phyloP scores from a whole-genome alignment of 2,329 filamentous ascomycete genomes.

The Nectriaceae sp. region DNA sequence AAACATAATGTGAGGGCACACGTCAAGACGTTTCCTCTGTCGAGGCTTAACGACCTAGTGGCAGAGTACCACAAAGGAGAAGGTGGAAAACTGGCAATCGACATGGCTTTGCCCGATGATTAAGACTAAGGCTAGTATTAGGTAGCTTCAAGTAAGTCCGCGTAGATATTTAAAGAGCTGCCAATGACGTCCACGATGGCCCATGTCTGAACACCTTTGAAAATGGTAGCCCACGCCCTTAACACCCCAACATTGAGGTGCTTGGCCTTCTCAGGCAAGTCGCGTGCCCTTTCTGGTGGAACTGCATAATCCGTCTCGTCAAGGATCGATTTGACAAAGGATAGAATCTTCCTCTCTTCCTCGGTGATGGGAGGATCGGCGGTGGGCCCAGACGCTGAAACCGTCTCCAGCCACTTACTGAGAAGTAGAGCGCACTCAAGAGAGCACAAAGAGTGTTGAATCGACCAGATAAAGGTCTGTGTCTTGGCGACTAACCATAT shows the following conservation, averaged over 20 bases:
- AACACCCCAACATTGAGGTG: not conserved
- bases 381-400: not conserved
- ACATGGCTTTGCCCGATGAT: constrained; percentile 1
- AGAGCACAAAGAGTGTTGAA: not conserved
- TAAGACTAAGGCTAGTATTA: not conserved
- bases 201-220: not conserved
- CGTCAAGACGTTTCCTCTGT: constrained; percentile 6
- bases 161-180: not conserved
- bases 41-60: constrained; percentile 2
- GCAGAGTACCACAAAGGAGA: not conserved
- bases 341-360: not conserved
- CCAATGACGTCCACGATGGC: constrained; percentile 14
- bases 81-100: constrained; percentile 6
- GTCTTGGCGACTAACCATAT: not conserved
- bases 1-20: not conserved
- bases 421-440: constrained; percentile 1
- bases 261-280: not conserved
- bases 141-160: constrained; percentile 1
- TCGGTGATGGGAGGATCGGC: not conserved
- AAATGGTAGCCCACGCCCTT: not conserved
- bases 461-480: not conserved
- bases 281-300: not conserved
- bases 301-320: not conserved
- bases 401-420: not conserved
- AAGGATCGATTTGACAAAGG: not conserved